phyloP scores from a whole-genome alignment of 23 red algal genomes.

The Gracilaria vermiculophylla region DNA sequence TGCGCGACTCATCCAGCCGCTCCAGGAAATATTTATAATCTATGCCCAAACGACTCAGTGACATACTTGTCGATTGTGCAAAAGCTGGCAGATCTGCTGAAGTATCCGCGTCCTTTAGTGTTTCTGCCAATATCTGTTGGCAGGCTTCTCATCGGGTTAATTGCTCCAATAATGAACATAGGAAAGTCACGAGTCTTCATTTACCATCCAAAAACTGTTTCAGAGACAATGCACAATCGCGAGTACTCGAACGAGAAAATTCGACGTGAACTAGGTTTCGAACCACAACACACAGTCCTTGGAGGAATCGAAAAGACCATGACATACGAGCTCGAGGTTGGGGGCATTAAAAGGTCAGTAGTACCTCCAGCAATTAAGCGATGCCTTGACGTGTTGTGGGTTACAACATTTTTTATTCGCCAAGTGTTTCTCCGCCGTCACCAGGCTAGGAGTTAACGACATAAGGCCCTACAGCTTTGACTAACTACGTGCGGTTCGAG shows the following conservation, averaged over 20 bases:
- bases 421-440: neutral
- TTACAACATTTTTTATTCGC: constrained; percentile 2
- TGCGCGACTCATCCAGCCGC: constrained; percentile 31
- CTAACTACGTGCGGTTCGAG: no score
- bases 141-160: neutral
- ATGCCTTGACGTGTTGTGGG: constrained; percentile 19
- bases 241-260: constrained; percentile 57
- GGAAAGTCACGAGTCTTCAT: constrained; percentile 55
- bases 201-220: constrained; percentile 57
- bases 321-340: constrained; percentile 18
- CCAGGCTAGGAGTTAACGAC: neutral
- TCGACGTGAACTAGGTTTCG: constrained; percentile 29
- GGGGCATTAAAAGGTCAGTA: neutral
- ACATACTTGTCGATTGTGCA: constrained; percentile 42
- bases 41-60: constrained; percentile 40
- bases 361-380: constrained; percentile 27
- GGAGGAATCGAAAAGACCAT: constrained; percentile 24
- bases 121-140: neutral
- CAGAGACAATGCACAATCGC: neutral
- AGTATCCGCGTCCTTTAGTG: constrained; percentile 7
- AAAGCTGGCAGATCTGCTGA: constrained; percentile 36
- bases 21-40: constrained; percentile 25
- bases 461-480: neutral
- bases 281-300: constrained; percentile 37
- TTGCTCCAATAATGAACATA: constrained; percentile 47